phyloP scores from a whole-genome alignment of 2,329 filamentous ascomycete genomes.

The Mollisiaceae sp. region DNA sequence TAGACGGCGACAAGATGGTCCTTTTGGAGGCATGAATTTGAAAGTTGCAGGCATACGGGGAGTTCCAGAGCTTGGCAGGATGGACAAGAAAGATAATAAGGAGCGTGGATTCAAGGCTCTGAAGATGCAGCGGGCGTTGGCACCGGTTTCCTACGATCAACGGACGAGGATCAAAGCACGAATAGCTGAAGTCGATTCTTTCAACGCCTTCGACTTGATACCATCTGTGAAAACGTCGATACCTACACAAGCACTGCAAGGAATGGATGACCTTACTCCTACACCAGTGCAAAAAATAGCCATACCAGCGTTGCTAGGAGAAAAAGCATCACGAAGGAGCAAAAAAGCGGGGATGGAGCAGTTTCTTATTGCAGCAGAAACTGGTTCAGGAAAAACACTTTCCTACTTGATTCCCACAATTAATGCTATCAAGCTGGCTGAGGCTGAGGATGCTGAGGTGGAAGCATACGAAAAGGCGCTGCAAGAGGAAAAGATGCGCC shows the following conservation, averaged over 20 bases:
- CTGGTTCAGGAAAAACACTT: constrained; percentile 94
- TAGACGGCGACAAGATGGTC: constrained; percentile 52
- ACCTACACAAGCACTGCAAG: constrained; percentile 72
- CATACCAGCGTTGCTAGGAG: constrained; percentile 77
- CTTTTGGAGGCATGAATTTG: constrained; percentile 65
- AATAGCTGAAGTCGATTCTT: constrained; percentile 74
- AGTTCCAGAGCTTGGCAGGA: constrained; percentile 40
- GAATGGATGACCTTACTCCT: constrained; percentile 75
- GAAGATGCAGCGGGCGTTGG: constrained; percentile 88
- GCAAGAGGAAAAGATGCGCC: constrained; percentile 58
- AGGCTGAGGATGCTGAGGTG: constrained; percentile 63
- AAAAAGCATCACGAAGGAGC: constrained; percentile 45
- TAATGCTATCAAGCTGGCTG: constrained; percentile 81
- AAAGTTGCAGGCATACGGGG: constrained; percentile 52
- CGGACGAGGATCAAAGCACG: constrained; percentile 56
- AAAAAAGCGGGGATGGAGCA: constrained; percentile 47
- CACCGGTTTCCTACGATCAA: constrained; percentile 76
- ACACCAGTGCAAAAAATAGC: constrained; percentile 90
- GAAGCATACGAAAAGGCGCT: constrained; percentile 64
- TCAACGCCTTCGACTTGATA: constrained; percentile 80
- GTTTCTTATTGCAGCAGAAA: constrained; percentile 92
- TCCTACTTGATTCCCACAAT: constrained; percentile 87
- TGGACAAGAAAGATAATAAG: constrained; percentile 41
- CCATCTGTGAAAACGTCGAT: constrained; percentile 75
- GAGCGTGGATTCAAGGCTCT: constrained; percentile 69